These are phyloP conservation scores for Alnus glutinosa DNA, from an alignment of 306 rosid genomes.

Conservation along the genomic window DNA sequence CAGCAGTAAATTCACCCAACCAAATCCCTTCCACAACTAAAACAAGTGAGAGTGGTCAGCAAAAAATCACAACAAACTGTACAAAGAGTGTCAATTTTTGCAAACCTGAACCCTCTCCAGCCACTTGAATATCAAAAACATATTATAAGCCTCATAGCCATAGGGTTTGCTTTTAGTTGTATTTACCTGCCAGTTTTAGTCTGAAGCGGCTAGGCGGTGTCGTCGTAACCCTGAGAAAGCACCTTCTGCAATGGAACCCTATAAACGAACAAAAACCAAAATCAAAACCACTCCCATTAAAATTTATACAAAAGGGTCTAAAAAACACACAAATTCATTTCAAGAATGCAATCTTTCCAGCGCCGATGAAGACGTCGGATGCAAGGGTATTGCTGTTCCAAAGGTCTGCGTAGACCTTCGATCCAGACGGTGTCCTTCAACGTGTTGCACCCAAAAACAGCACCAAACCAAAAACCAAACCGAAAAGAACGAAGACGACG, in stretches of 20 bases:
- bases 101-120: not conserved
- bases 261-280: slow-evolving; percentile 15
- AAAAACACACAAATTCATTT: not conserved
- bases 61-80: too few species aligned
- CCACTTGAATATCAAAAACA: not conserved
- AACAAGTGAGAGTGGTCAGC: not conserved
- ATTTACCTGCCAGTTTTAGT: slow-evolving; percentile 75
- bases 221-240: slow-evolving; percentile 79
- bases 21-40: not conserved
- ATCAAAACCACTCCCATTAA: not conserved
- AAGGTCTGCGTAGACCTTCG: too few species aligned
- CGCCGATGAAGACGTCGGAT: slow-evolving; percentile 78
- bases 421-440: too few species aligned
- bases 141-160: not conserved
- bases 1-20: not conserved
- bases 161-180: not conserved
- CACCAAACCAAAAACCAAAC: too few species aligned
- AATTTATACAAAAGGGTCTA: slow-evolving; percentile 4
- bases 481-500: too few species aligned
- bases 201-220: slow-evolving; percentile 75
- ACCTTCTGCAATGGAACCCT: slow-evolving; percentile 74
- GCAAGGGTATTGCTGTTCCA: slow-evolving; percentile 63
- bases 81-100: not conserved
- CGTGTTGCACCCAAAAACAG: too few species aligned
- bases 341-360: slow-evolving; percentile 49